phyloP scores from a whole-genome alignment of 495 filamentous ascomycete genomes.

The Aspergillus hancockii region DNA sequence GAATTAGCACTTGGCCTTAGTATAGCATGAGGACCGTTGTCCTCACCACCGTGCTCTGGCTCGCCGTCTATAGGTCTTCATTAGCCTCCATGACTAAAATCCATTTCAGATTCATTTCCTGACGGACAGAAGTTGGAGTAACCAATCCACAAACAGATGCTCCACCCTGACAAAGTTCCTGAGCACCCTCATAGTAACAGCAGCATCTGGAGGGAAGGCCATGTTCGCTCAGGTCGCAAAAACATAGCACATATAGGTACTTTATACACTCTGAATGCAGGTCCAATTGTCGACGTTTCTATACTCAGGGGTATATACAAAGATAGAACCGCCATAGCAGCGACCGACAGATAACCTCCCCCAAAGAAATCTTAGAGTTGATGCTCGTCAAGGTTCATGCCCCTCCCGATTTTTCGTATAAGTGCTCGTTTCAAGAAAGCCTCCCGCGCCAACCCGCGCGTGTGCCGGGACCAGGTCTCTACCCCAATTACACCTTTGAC shows the following conservation, averaged over 20 bases:
- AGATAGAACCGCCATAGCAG: neutral
- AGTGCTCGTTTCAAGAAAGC: conserved; percentile 88
- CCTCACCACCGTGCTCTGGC: too few species aligned
- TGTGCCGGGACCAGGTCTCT: conserved; percentile 81
- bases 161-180: too few species aligned
- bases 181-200: too few species aligned
- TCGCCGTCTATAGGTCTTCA: too few species aligned
- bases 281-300: neutral
- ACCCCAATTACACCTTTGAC: conserved; percentile 78
- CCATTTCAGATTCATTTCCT: too few species aligned
- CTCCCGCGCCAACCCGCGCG: conserved; percentile 79
- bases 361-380: conserved; percentile 2
- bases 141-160: too few species aligned
- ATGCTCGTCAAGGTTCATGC: conserved; percentile 68
- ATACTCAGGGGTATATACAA: conserved; percentile 3
- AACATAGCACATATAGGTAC: neutral
- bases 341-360: neutral
- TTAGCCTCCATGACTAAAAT: too few species aligned
- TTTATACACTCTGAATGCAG: neutral
- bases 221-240: too few species aligned
- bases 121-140: too few species aligned
- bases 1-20: too few species aligned
- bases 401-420: conserved; percentile 81
- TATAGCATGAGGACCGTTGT: too few species aligned
- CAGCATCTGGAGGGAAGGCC: too few species aligned